These are phyloP conservation scores for Rhizopus microsporus DNA, from an alignment of 371 early-diverging fungal species.

Conservation along the genomic window DNA sequence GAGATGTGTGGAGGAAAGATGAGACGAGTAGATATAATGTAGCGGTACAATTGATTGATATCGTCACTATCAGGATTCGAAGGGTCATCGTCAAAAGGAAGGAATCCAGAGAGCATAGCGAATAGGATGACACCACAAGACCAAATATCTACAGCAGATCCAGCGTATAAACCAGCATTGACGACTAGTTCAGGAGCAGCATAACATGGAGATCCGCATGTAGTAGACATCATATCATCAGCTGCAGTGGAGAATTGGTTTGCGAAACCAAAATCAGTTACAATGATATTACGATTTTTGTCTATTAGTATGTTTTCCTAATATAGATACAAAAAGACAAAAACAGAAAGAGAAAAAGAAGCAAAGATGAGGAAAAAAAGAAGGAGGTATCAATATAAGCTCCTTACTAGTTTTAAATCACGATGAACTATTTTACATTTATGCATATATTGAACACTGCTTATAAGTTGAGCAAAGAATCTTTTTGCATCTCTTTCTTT, in stretches of 20 bases:
- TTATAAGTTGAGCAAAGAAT: conserved; percentile 75
- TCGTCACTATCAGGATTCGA: conserved; percentile 71
- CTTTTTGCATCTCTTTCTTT: conserved; percentile 62
- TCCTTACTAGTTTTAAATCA: conserved; percentile 67
- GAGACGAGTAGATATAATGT: conserved; percentile 61
- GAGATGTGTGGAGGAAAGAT: conserved; percentile 58
- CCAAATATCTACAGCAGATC: conserved; percentile 96
- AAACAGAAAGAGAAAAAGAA: conserved; percentile 60
- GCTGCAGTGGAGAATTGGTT: conserved; percentile 76
- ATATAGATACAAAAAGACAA: conserved; percentile 63
- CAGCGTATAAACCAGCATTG: conserved; percentile 92
- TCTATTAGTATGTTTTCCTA: conserved; percentile 92
- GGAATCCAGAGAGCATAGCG: conserved; percentile 75
- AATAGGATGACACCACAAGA: conserved; percentile 91
- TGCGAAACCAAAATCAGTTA: conserved; percentile 99
- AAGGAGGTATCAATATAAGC: background rate
- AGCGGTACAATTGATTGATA: conserved; percentile 65
- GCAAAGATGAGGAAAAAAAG: conserved; percentile 2
- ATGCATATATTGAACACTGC: conserved; percentile 67
- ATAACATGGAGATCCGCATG: conserved; percentile 97
- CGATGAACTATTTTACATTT: conserved; percentile 64
- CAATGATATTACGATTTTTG: conserved; percentile 82
- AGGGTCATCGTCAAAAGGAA: conserved; percentile 87
- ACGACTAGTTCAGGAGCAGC: conserved; percentile 97
- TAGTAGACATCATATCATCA: conserved; percentile 82